These are phyloP conservation scores for Lodderomyces metapsilosis DNA, from an alignment of 1,139 yeast species.

Conservation along the genomic window DNA sequence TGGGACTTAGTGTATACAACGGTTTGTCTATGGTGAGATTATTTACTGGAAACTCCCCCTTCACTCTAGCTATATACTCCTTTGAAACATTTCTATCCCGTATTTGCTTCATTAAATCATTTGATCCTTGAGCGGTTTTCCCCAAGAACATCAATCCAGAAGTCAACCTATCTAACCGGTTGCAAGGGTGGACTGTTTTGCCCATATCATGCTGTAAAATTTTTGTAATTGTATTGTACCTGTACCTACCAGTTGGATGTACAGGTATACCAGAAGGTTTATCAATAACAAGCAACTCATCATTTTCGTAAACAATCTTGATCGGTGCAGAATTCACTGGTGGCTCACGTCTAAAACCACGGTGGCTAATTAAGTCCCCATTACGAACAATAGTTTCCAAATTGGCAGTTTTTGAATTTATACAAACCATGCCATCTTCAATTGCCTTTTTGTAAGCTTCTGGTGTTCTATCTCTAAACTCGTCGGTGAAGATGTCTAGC, in stretches of 20 bases:
- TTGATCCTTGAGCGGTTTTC: constrained; percentile 79
- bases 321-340: constrained; percentile 75
- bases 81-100: constrained; percentile 74
- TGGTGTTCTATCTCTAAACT: constrained; percentile 78
- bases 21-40: constrained; percentile 65
- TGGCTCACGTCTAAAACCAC: constrained; percentile 89
- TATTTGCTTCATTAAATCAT: constrained; percentile 69
- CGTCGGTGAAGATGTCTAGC: constrained; percentile 75
- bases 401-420: constrained; percentile 65
- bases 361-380: constrained; percentile 83
- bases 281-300: constrained; percentile 78
- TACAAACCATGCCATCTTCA: constrained; percentile 65
- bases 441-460: constrained; percentile 70
- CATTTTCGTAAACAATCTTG: constrained; percentile 75
- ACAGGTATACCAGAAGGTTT: constrained; percentile 96
- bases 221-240: constrained; percentile 85
- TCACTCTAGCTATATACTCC: constrained; percentile 83
- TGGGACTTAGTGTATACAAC: constrained; percentile 70
- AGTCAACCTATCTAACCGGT: constrained; percentile 85
- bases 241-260: constrained; percentile 92
- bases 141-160: constrained; percentile 95
- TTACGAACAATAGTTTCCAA: constrained; percentile 68
- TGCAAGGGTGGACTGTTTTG: constrained; percentile 77
- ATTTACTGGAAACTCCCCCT: constrained; percentile 71
- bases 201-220: constrained; percentile 69